A percentile compares a stretch with the other conserved stretches of the same genome.
These are phyloP conservation scores for Zymoseptoria pseudotritici DNA, from an alignment of 2,329 filamentous ascomycete genomes.

Conservation along the genomic window DNA sequence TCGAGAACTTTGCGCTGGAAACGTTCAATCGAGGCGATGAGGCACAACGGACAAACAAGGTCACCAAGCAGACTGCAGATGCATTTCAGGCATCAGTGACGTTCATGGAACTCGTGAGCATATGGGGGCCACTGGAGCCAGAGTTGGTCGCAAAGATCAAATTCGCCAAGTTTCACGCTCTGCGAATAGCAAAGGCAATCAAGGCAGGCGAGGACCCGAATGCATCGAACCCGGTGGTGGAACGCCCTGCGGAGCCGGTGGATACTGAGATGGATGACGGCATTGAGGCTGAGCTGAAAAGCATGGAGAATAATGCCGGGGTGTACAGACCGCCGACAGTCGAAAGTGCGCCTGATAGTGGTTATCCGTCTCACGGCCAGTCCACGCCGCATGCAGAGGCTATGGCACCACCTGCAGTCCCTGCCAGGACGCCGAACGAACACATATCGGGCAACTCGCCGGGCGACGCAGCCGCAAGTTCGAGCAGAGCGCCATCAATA, in stretches of 20 bases:
- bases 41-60: conserved; percentile 63
- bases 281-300: conserved; percentile 22
- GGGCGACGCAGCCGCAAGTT: conserved; percentile 33
- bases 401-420: conserved; percentile 41
- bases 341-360: conserved; percentile 54
- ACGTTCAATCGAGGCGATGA: conserved; percentile 79
- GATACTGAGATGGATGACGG: conserved; percentile 15
- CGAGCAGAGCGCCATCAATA: conserved; percentile 39
- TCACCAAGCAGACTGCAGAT: conserved; percentile 73
- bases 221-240: conserved; percentile 70
- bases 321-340: conserved; percentile 45
- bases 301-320: conserved; percentile 19
- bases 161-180: conserved; percentile 91
- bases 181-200: conserved; percentile 82
- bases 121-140: conserved; percentile 70
- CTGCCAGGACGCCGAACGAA: not conserved
- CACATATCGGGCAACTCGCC: conserved; percentile 43
- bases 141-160: conserved; percentile 84
- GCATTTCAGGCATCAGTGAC: conserved; percentile 89
- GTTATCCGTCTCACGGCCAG: conserved; percentile 34
- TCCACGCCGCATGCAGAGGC: conserved; percentile 18
- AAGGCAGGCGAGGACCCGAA: conserved; percentile 91
- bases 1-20: conserved; percentile 88
- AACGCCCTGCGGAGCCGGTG: conserved; percentile 26
- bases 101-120: conserved; percentile 79